Base-by-base conservation (phyloP, 2,329 filamentous ascomycete genomes). In the Incumbomyces delicatus region DNA sequence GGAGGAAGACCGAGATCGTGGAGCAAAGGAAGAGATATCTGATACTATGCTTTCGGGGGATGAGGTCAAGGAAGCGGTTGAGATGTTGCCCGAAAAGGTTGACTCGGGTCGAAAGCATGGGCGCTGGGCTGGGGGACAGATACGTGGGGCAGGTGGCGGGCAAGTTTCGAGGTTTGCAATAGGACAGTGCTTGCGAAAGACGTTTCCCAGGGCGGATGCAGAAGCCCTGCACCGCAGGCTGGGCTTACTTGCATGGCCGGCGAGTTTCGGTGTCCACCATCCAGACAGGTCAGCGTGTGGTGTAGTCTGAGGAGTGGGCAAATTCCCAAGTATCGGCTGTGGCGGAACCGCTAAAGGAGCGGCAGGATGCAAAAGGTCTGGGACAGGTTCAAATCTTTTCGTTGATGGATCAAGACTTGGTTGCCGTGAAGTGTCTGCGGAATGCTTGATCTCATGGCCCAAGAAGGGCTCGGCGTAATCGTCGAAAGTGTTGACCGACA, bases 31-130 rank as follows among this genome's bases (percentile, higher is more conserved):
- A 31, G 75, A 77, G 46, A 69, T 69, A 59, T 81, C 78, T 22
- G 77, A 80, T 31, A 80, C 63, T 72, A 80, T 77, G 30, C 78
- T 81, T 53, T 80, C 77, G n/a, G 78, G 78, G 36, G 72, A 76
- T 7, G 71, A 75, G 16, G 63, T 48, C 6, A 47, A 38, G 14
- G 53, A 51, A n/a, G 18, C 8, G 14, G 17, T 27, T 12, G 41
- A 14, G 20, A 14, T 13, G 13, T 37, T 29, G 20, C 10, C 31
- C 7, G 30, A 6, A 14, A 17, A 20, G 17, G 27, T 18, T 10
- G 22, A 22, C 6, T 41, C 22, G n/a, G 17, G 6, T 14, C 22
- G 17, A 39, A 30, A 18, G 29, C 30, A 44, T 5, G 17, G 17
- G 13, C 32, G 45, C 16, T 34, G 29, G 12, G 44, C 53, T 8